These are phyloP conservation scores for Raphanus raphanistrum DNA, from an alignment of 345 rosid genomes.

Conservation along the genomic window DNA sequence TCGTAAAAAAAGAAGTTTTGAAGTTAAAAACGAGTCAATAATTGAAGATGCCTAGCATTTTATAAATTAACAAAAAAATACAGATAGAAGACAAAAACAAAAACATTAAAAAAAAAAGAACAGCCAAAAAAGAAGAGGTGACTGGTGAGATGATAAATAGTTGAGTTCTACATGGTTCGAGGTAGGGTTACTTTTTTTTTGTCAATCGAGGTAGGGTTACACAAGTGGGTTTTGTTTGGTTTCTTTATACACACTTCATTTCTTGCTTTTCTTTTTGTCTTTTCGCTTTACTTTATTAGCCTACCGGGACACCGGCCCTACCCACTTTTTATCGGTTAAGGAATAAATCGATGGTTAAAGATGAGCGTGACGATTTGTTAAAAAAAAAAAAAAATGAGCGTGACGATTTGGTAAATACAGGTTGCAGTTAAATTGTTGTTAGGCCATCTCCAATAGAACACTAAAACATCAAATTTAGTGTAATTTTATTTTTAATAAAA, in stretches of 20 bases:
- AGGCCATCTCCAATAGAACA: too few relatives aligned
- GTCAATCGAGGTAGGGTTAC: conserved; percentile 36
- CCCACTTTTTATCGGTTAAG: conserved; percentile 7
- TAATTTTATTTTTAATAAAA: too few relatives aligned
- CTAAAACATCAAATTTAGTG: too few relatives aligned
- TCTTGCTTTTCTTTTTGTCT: conserved; percentile 32
- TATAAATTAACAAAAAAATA: too few relatives aligned
- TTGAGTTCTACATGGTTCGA: conserved; percentile 24
- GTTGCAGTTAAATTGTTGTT: neutral
- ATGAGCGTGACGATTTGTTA: neutral
- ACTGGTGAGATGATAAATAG: conserved; percentile 30
- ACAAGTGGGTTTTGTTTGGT: conserved; percentile 35
- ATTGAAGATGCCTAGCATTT: too few relatives aligned
- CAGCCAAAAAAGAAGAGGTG: conserved; percentile 11
- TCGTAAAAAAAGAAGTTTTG: too few relatives aligned
- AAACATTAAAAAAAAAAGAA: neutral
- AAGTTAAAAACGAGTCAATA: too few relatives aligned
- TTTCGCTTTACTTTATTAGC: conserved; percentile 32
- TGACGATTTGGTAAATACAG: neutral
- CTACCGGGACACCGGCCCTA: conserved; percentile 4
- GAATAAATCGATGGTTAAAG: conserved; percentile 5
- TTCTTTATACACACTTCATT: conserved; percentile 27
- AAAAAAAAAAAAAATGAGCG: neutral
- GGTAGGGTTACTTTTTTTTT: conserved; percentile 29
- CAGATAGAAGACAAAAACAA: too few relatives aligned